Percentiles rank a stretch among this genome's conserved stretches.
phyloP scores from a whole-genome alignment of 2,329 filamentous ascomycete genomes.

The Sporothrix curviconia region DNA sequence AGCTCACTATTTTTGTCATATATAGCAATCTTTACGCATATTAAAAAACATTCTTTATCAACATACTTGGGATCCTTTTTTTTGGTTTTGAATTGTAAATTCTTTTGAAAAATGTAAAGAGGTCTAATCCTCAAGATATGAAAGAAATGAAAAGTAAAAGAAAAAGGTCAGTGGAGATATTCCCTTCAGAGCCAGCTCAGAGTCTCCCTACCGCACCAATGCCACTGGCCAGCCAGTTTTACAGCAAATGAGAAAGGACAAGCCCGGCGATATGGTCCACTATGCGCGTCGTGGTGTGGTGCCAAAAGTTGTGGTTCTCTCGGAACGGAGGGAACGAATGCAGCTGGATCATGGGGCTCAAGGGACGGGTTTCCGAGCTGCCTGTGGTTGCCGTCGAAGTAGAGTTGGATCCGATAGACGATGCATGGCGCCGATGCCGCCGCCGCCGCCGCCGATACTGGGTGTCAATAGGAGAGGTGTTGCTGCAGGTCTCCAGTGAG shows the following conservation, averaged over 20 bases:
- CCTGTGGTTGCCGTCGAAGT: background rate
- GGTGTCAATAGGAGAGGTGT: background rate
- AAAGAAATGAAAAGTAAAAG: too few relatives aligned
- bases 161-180: too few relatives aligned
- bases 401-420: background rate
- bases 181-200: too few relatives aligned
- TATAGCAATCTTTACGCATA: background rate
- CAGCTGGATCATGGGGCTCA: background rate
- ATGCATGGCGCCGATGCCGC: background rate
- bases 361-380: too few relatives aligned
- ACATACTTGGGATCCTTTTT: background rate
- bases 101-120: too few relatives aligned
- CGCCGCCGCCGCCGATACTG: background rate
- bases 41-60: background rate
- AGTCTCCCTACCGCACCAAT: too few relatives aligned
- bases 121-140: too few relatives aligned
- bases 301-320: background rate
- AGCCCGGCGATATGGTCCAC: background rate
- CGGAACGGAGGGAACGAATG: slow-evolving; percentile 2
- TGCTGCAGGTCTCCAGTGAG: background rate
- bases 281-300: background rate
- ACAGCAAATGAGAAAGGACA: background rate
- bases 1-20: too few relatives aligned
- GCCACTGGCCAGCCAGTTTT: too few relatives aligned
- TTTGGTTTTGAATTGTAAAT: too few relatives aligned